Base-by-base conservation (phyloP, 345 rosid species). In the Eucalyptus rudis region DNA sequence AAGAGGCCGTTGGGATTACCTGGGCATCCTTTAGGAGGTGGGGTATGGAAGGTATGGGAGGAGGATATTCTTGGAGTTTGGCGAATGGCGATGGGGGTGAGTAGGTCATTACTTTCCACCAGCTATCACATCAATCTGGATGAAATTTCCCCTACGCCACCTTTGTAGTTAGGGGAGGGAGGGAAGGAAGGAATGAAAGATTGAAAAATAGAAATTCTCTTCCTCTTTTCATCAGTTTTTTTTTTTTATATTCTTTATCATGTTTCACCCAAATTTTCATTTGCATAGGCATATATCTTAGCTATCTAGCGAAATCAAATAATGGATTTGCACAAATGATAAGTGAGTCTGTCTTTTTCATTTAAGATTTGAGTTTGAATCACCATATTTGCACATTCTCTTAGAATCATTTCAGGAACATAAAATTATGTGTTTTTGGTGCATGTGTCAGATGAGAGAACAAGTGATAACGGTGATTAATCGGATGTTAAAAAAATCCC, bases 351-450 rank as follows among this genome's bases (percentile, higher is more conserved):
- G 4, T 10, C 13, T 10, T 19, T 36, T 6, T 36, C 45, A 7
- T 36, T 36, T 4, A 36, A 71, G 3, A 19, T 36, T 36, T 71
- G 25, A 0, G 2, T 36, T 36, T 36, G 7, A 36, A 71, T 19
- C 27, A 3, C 1, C 8, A 20, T 1, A 5, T 11, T 17, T 17
- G 8, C 25, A 0, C 25, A 36, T 33, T 36, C 45, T 71, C 14
- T 36, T 71, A 7, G 0, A 24, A 10, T 5, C 0, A 19, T 10
- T 8, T 17, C 13, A 1, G 0, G 1, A 20, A 4, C 2, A 10
- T 71, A 71, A 33, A 33, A 10, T 16, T 17, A 68, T 14, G 22
- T 9, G 3, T 31, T 68, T 68, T 16, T 4, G 0, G 1, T n/a
- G 4, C 36, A 31, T 31, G 79, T 31, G 6, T 66, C 6, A 10